A percentile compares a stretch with the other conserved stretches of the same genome.
These are phyloP conservation scores for Didymella exigua DNA, from an alignment of 2,329 filamentous ascomycete genomes.

Conservation along the genomic window DNA sequence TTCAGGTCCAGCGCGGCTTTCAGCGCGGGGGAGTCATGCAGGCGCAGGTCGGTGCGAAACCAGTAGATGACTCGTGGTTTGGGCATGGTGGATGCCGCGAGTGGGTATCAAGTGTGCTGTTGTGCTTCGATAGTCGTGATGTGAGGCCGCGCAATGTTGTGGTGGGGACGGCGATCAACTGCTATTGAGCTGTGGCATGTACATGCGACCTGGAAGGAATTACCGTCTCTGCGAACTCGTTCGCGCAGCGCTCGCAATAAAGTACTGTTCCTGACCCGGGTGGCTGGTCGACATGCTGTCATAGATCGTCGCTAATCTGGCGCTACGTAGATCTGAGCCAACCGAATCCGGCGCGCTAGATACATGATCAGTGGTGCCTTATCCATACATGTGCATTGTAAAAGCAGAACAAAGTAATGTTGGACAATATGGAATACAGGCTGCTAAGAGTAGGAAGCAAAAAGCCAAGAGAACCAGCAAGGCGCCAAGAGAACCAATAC, in stretches of 20 bases:
- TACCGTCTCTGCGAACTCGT: background rate
- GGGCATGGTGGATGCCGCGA: slow-evolving; percentile 24
- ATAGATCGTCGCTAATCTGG: slow-evolving; percentile 41
- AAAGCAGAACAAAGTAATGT: too few species aligned
- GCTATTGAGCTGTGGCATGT: background rate
- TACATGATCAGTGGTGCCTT: background rate
- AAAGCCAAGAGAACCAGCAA: too few species aligned
- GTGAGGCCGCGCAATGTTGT: background rate
- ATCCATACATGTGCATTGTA: too few species aligned
- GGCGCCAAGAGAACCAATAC: too few species aligned
- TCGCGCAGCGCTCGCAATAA: slow-evolving; percentile 11
- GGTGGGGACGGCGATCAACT: background rate
- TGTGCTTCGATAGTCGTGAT: background rate
- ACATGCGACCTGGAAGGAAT: background rate
- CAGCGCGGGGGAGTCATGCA: slow-evolving; percentile 78
- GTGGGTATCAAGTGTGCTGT: background rate
- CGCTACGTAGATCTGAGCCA: background rate
- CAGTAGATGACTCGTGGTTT: slow-evolving; percentile 71
- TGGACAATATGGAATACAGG: too few species aligned
- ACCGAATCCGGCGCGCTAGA: background rate
- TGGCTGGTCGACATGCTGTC: slow-evolving; percentile 37
- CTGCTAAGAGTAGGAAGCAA: too few species aligned
- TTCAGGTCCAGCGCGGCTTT: slow-evolving; percentile 73
- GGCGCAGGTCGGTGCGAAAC: slow-evolving; percentile 78
- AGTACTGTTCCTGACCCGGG: slow-evolving; percentile 13